A percentile compares a stretch with the other conserved stretches of the same genome.
These are phyloP conservation scores for Dryadomyces quercivorus DNA, from an alignment of 2,329 filamentous ascomycete species.

Conservation along the genomic window DNA sequence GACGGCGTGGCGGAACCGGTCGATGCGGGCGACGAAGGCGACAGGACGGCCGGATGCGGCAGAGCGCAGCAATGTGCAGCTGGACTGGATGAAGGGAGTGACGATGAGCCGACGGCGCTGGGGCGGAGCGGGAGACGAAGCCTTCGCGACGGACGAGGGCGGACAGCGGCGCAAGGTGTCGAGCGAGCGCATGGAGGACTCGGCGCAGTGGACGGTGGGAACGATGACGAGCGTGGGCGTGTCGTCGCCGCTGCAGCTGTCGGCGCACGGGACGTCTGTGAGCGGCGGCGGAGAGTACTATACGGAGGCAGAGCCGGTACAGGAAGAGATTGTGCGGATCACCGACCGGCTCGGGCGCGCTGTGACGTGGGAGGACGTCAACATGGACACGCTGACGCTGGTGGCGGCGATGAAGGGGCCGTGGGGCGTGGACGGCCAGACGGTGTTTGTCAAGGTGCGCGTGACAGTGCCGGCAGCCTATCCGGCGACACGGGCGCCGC, in stretches of 20 bases:
- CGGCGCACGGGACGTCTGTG: slow-evolving; percentile 39
- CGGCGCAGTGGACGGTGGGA: not conserved
- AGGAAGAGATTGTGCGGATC: slow-evolving; percentile 53
- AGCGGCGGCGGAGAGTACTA: slow-evolving; percentile 34
- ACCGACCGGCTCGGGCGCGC: slow-evolving; percentile 51
- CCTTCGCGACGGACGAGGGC: not conserved
- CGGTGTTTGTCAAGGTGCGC: slow-evolving; percentile 50
- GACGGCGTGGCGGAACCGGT: slow-evolving; percentile 40
- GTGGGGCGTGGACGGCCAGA: slow-evolving; percentile 44
- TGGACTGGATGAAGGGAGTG: slow-evolving; percentile 59
- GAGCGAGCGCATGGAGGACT: slow-evolving; percentile 6
- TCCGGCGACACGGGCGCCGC: slow-evolving; percentile 43
- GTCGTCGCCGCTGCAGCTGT: slow-evolving; percentile 30
- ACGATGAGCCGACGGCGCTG: slow-evolving; percentile 38
- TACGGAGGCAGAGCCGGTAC: slow-evolving; percentile 49
- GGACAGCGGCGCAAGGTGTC: slow-evolving; percentile 8
- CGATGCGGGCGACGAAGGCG: slow-evolving; percentile 43
- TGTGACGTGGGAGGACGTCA: slow-evolving; percentile 51
- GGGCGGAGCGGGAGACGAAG: not conserved
- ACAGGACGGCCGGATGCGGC: slow-evolving; percentile 20
- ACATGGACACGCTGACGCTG: slow-evolving; percentile 47
- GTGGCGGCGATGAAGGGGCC: slow-evolving; percentile 52
- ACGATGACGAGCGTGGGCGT: not conserved
- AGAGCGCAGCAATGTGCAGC: slow-evolving; percentile 42
- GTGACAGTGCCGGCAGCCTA: slow-evolving; percentile 48